Base-by-base conservation (phyloP, 139 green algal genomes). In the Chlorella vulgaris region DNA sequence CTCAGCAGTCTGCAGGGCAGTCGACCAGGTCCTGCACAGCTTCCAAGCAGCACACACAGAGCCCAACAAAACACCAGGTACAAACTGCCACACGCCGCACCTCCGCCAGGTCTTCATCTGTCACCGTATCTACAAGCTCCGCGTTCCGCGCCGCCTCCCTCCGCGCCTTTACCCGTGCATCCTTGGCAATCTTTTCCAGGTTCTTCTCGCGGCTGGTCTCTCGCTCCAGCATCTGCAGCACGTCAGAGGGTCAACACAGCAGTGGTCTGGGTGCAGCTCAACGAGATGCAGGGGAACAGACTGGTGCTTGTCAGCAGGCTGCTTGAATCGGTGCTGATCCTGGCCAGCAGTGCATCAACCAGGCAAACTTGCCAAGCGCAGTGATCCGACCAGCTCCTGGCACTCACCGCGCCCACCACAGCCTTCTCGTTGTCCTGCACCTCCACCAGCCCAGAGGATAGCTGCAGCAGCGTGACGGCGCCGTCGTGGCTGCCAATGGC, bases 141-240 rank as follows among this genome's bases (percentile, higher is more conserved):
- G 89, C 89, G 43, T 84, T 89, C 28, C 89, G 88, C 8, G 90
- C 88, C 28, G 91, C 90, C 84, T 97, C 92, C 79, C 94, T 96
- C 58, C 89, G 81, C 28, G 91, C 90, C 74, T 91, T 91, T 22
- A 60, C 84, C 88, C 95, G 96, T 74, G 92, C 88, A 85, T 98
- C 95, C 86, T 96, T 98, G 55, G 88, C 88, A 0, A 88, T 91
- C 87, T 97, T 97, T 71, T 98, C 95, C 60, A 98, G 78, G 80
- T 97, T 97, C 88, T 96, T 98, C 87, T 98, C 95, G 6, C 90
- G 76, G 77, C 80, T 90, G 15, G 82, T 89, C 78, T 95, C 91
- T 2, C 87, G 76, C 66, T 95, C 91, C 42, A 95, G 88, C 73
- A 93, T 90, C 83, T 92, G 86, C 63, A 69, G 18, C 55, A 65